Evolutionary conservation across 345 rosid species (phyloP), one percentile per base, ranked within the genome.

Genomic region (Eucalyptus sp.): DNA sequence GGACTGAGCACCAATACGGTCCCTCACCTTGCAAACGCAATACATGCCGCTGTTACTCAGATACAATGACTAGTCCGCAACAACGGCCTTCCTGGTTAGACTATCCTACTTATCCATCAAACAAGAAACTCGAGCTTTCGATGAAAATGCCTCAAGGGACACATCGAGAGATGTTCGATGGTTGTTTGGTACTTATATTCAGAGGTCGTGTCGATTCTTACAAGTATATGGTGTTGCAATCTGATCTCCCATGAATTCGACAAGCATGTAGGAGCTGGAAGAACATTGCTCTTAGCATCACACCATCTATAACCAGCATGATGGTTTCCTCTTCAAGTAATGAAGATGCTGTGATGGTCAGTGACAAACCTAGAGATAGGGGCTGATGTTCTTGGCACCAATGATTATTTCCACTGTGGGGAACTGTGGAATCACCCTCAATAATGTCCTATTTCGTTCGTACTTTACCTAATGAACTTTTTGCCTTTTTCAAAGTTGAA

Each of bases 1-100:
- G 94, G 94, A 10, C 88, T 94, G 89, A 94, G 93, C 79, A 49
- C 92, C 2, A 90, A 86, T 87, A 88, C 92, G 1, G 91, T 94
- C 68, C 92, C 93, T 52, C 90, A 92, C 90, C 93, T 94, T 60
- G 93, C 92, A 22, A 93, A 93, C 58, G 95, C 94, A 54, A 94
- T 94, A 37, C 94, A 94, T 85, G 92, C 90, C 13, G 94, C 94
- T 7, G 93, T 92, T 51, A 87, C 93, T 31, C 90, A 41, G 7
- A 50, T 50, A 18, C 60, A 5, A 50, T 86, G 64, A 86, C 64
- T 41, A 37, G 83, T 41, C 48, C 3, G 15, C 83, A 76, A 41
- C 27, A 76, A 37, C 20, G 48, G 83, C 83, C 83, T 20, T 37
- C 48, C 14, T 7, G 48, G 48, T 76, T 7, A 76, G 7, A 37